A percentile compares a stretch with the other conserved stretches of the same genome.
These are phyloP conservation scores for Alectoria sarmentosa DNA, from an alignment of 495 filamentous ascomycete genomes.

Conservation along the genomic window DNA sequence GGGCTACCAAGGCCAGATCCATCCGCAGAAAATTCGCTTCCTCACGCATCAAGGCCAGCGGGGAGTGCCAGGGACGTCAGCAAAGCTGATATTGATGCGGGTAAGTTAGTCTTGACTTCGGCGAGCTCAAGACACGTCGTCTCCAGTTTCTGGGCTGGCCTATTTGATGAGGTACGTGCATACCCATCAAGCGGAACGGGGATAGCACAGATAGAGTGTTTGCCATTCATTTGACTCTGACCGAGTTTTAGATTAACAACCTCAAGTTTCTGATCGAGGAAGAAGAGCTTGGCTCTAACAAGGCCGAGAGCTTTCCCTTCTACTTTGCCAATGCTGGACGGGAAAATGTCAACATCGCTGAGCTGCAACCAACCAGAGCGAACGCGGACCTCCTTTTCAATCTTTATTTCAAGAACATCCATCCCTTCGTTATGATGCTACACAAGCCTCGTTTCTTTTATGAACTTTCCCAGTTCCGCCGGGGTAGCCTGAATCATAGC, in stretches of 20 bases:
- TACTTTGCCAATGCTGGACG: neutral
- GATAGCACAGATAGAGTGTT: neutral
- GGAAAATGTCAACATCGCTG: neutral
- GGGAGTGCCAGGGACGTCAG: neutral
- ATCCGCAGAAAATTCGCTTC: neutral
- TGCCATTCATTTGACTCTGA: neutral
- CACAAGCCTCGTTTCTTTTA: too few relatives aligned
- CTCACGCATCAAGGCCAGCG: neutral
- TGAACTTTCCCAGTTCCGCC: too few relatives aligned
- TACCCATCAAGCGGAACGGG: neutral
- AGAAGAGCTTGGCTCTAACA: neutral
- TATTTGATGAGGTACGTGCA: neutral
- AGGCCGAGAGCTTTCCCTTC: neutral
- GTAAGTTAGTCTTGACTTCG: neutral
- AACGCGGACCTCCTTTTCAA: too few relatives aligned
- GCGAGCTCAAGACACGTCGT: constrained; percentile 1
- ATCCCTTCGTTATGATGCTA: too few relatives aligned
- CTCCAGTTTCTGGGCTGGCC: neutral
- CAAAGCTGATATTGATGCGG: neutral
- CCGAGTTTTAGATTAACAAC: neutral
- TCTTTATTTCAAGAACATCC: too few relatives aligned
- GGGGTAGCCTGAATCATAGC: too few relatives aligned
- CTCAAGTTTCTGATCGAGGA: neutral
- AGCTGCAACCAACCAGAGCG: neutral
- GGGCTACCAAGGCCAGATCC: neutral